Evolutionary conservation across 352 stramenopile genomes (phyloP).

Genomic region (Phytophthora pini): DNA sequence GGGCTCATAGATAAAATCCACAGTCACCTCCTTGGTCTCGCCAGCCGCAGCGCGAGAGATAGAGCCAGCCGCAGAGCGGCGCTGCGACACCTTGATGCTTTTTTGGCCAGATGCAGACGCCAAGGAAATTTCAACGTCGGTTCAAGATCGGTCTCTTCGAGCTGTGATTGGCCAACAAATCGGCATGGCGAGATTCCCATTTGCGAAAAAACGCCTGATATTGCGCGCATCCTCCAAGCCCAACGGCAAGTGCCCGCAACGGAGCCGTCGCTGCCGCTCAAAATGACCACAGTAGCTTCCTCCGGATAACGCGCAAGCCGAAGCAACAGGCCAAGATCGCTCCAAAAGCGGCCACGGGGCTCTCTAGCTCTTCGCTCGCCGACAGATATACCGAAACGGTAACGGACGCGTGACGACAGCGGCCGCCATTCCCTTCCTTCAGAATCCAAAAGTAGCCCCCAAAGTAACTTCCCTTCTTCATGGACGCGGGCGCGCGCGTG

Average conservation of each 20-base stretch:
- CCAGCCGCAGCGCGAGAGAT: constrained; percentile 89
- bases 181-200: constrained; percentile 1
- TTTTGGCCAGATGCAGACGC: constrained; percentile 6
- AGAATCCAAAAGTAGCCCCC: constrained; percentile 10
- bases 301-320: constrained; percentile 22
- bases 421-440: constrained; percentile 2
- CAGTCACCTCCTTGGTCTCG: constrained; percentile 88
- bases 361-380: not conserved
- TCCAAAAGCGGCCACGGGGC: not conserved
- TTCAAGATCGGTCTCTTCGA: constrained; percentile 29
- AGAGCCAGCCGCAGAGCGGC: too few species aligned
- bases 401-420: constrained; percentile 13
- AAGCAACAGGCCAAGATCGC: constrained; percentile 13
- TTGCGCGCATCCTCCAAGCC: constrained; percentile 15
- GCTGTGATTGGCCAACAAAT: constrained; percentile 26
- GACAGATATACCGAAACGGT: constrained; percentile 8
- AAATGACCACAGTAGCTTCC: constrained; percentile 29
- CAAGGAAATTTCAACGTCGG: constrained; percentile 31
- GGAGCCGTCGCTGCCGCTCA: constrained; percentile 1
- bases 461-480: constrained; percentile 24
- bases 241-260: constrained; percentile 25
- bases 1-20: constrained; percentile 97
- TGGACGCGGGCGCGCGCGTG: constrained; percentile 78
- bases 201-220: constrained; percentile 45
- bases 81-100: constrained; percentile 17